A percentile compares a stretch with the other conserved stretches of the same genome.
phyloP scores from a whole-genome alignment of 208 protist genomes.

The Porcisia deanei region DNA sequence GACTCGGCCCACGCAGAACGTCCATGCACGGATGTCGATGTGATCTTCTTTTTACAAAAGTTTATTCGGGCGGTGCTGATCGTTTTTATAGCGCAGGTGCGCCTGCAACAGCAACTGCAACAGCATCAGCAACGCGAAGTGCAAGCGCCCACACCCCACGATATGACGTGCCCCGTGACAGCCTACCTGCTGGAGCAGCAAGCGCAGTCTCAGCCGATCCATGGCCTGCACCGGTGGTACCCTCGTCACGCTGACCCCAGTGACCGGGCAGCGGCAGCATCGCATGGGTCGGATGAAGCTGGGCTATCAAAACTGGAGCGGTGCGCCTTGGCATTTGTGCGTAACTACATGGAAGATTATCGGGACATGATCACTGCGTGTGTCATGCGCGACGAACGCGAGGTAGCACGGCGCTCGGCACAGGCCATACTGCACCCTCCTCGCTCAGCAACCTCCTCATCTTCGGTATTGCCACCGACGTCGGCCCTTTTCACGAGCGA shows the following conservation, averaged over 20 bases:
- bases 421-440: conserved; percentile 42
- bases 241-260: background rate
- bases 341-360: conserved; percentile 36
- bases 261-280: background rate
- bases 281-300: background rate
- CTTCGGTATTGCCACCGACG: background rate
- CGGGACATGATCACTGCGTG: conserved; percentile 44
- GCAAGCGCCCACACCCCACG: conserved; percentile 11
- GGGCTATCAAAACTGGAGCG: conserved; percentile 42
- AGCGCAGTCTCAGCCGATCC: background rate
- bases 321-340: conserved; percentile 46
- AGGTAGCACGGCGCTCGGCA: conserved; percentile 55
- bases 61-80: conserved; percentile 63
- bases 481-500: background rate
- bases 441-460: background rate
- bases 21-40: conserved; percentile 13
- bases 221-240: background rate
- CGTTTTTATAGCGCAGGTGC: conserved; percentile 54
- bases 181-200: conserved; percentile 9
- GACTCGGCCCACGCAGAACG: background rate
- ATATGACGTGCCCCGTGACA: conserved; percentile 4
- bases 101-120: conserved; percentile 20
- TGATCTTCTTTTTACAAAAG: conserved; percentile 46
- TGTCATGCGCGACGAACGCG: conserved; percentile 61
- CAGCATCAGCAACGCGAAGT: conserved; percentile 24